These are phyloP conservation scores for Scheffersomyces parashehatae DNA, from an alignment of 1,139 yeast genomes.

Conservation along the genomic window DNA sequence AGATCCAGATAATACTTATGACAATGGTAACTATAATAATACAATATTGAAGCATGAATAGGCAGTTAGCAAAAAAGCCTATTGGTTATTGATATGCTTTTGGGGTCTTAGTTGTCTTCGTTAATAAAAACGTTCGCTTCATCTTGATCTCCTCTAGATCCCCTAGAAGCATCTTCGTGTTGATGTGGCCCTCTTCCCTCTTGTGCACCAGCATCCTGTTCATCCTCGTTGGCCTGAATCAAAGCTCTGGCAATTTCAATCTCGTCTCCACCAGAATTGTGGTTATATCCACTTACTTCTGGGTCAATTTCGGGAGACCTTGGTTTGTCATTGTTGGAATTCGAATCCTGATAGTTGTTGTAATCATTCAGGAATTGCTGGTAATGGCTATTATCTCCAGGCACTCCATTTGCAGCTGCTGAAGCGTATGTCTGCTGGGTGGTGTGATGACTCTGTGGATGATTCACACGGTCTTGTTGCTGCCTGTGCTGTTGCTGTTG, in stretches of 20 bases:
- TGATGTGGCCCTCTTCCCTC: constrained; percentile 1
- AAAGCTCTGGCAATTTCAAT: constrained; percentile 68
- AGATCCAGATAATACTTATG: too few relatives aligned
- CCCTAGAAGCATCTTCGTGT: constrained; percentile 4
- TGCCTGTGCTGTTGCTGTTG: constrained; percentile 21
- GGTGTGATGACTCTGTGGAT: constrained; percentile 4
- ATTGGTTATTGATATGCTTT: too few relatives aligned
- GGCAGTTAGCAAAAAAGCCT: too few relatives aligned
- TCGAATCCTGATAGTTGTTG: constrained; percentile 12
- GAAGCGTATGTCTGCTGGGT: constrained; percentile 36
- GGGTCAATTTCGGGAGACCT: constrained; percentile 47
- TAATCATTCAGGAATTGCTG: constrained; percentile 24
- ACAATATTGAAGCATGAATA: too few relatives aligned
- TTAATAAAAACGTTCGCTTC: constrained; percentile 32
- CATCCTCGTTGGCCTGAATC: constrained; percentile 58
- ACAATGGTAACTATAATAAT: too few relatives aligned
- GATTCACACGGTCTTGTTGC: constrained; percentile 5
- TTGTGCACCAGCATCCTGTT: constrained; percentile 10
- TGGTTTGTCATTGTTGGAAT: constrained; percentile 1
- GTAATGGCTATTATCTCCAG: constrained; percentile 22
- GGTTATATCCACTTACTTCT: constrained; percentile 56
- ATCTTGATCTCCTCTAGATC: constrained; percentile 12
- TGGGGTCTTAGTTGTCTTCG: constrained; percentile 3
- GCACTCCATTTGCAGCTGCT: constrained; percentile 43
- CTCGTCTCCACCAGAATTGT: constrained; percentile 49